Evolutionary conservation across 2,329 filamentous ascomycete species (phyloP), one percentile per base, ranked within the genome.

Genomic region (Beauveria sp.): DNA sequence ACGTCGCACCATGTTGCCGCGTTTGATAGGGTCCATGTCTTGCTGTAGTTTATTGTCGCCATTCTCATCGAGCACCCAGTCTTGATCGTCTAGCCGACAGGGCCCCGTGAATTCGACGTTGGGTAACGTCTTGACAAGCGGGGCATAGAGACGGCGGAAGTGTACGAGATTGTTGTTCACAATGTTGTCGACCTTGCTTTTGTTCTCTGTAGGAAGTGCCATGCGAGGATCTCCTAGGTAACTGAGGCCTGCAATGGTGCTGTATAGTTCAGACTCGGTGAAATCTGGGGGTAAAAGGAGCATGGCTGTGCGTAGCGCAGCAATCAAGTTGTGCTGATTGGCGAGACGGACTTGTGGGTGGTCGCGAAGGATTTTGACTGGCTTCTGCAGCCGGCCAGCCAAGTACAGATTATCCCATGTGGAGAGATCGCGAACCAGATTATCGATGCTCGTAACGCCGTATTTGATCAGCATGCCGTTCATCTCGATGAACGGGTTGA

Each of bases 401-500:
- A 99, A 84, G 73, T 99, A 99, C 28, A 99, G 80, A 0, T 91
- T 96, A 64, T 96, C 87, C 94, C 94, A 99, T 62, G 92, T 86
- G 34, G 86, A 89, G 26, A 99, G 82, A 71, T 99, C 94, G 47
- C 81, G 83, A 68, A 91, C 92, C 18, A 99, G 79, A 3, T 92
- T 97, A 70, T 96, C 87, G 66, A 97, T 83, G 69, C 96, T 96
- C 48, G 97, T 96, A 24, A 99, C 94, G 22, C 93, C 94, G 69
- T 99, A 99, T 76, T 99, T 99, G 75, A 99, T 94, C 69, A 97
- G 81, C 64, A 92, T 96, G 46, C 94, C 96, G 69, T 97, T 96
- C 63, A 97, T 87, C 2, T 90, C 93, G 54, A 99, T 85, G 72
- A 93, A 97, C 0, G 94, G 92, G 69, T 99, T 96, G 77, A 97